Base-by-base conservation (phyloP, 768 basidiomycete species). In the Leccinum rimulosum region DNA sequence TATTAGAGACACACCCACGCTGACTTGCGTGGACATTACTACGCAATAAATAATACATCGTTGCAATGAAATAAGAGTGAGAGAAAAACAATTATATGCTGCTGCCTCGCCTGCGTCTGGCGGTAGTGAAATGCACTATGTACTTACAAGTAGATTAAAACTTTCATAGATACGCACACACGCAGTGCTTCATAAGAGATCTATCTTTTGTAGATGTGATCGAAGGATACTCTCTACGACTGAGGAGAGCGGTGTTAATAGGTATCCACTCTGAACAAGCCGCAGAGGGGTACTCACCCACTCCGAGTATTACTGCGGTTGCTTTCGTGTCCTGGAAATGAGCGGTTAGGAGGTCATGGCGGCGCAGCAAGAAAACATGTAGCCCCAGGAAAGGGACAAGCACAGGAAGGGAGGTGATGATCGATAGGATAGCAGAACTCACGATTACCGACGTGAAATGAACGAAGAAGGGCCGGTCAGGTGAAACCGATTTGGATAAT, bases 381-480 rank as follows among this genome's bases (percentile, higher is more conserved):
- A 38, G 35, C 43, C 36, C 17, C 50, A n/a, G 10, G 6, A 17
- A 52, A 40, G 63, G 63, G 19, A 22, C 55, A 36, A 54, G 62
- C 55, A 65, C 55, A 49, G 51, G 53, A 51, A 57, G 9, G 55
- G 9, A 17, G 27, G n/a, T n/a, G 35, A 52, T n/a, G 22, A 17
- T 52, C 7, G 57, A 48, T 30, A 35, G 38, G 31, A 57, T 19
- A n/a, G 8, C 38, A 62, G 28, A 25, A 79, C 88, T 73, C 68
- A 91, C 89, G 61, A 91, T 83, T 52, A 91, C 88, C 52, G 88
- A 88, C 36, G 90, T 92, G 40, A 88, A 77, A 76, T 91, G 86
- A 54, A 86, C 79, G 64, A 84, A 87, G 71, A 89, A 89, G 1
- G 84, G 81, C 5, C 90, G 81, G 27, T 82, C 77, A 12, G 87